Evolutionary conservation across 1,139 yeast genomes (phyloP), one percentile per base, ranked within the genome.

Genomic region (Lodderomyces margitis): DNA sequence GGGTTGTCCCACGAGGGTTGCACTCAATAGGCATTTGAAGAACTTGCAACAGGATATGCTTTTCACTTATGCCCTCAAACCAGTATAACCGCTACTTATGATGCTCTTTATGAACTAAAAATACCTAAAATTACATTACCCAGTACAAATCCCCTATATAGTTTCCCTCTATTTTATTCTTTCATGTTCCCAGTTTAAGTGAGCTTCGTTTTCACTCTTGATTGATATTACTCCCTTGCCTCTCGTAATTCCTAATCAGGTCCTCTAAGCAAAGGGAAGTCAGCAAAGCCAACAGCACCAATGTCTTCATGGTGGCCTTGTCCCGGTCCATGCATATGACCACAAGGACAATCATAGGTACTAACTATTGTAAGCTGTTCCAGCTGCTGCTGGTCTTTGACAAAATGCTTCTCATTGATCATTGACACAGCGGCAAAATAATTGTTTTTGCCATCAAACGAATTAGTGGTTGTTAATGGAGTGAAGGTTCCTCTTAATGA

Each of bases 261-360:
- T 2, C 72, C 72, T 41, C 68, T 49, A 38, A 66, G 56, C 35
- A 58, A 56, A 11, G 61, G 66, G 12, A 40, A 51, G 23, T 49
- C 47, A 21, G 59, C 48, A 36, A 66, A 53, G 1, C 71, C 71
- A 17, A 61, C 61, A 14, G 71, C 70, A 14, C 43, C 48, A 11
- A 57, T 45, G 41, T 66, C 72, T 35, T 61, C 60, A 34, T 53
- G 55, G 30, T 51, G 46, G 2, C 60, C 62, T 34, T 58, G 64
- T 6, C 67, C 68, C 2, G 69, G 67, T 1, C 71, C 71, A 45
- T 66, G 72, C 33, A 66, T 49, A 43, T 58, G 53, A 4, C 71
- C 71, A 51, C 72, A 66, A 2, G 64, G 61, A 46, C 72, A 66
- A 36, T 50, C 56, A 20, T 14, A 30, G 3, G 12, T n/a, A 28